Percentiles rank a stretch among this genome's conserved stretches.
These are phyloP conservation scores for Aspergillus ustus DNA, from an alignment of 2,329 filamentous ascomycete genomes.

Conservation along the genomic window DNA sequence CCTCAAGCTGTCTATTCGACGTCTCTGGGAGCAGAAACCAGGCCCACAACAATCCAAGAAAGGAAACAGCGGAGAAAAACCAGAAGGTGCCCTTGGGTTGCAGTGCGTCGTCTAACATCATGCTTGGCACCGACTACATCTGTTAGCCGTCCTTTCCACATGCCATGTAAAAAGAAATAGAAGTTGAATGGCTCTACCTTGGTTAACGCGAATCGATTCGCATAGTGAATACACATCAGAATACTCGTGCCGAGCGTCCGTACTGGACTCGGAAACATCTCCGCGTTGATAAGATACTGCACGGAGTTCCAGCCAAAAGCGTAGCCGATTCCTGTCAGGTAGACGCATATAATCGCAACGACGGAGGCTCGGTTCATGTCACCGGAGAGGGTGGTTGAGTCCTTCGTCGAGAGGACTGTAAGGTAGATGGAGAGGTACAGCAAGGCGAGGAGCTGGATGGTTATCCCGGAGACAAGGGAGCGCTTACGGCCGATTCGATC, in stretches of 20 bases:
- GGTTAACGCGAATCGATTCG: conserved; percentile 40
- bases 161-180: too few relatives aligned
- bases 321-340: conserved; percentile 51
- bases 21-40: conserved; percentile 75
- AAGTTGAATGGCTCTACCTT: conserved; percentile 12
- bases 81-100: conserved; percentile 70
- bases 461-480: too few relatives aligned
- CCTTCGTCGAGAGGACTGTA: background rate
- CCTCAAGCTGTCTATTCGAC: conserved; percentile 54
- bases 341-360: conserved; percentile 51
- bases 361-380: conserved; percentile 20
- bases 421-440: conserved; percentile 57
- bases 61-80: conserved; percentile 72
- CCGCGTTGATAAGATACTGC: conserved; percentile 52
- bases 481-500: conserved; percentile 73
- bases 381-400: conserved; percentile 29
- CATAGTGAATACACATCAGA: conserved; percentile 51
- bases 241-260: conserved; percentile 48
- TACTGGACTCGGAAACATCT: conserved; percentile 51
- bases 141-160: too few relatives aligned
- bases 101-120: conserved; percentile 39
- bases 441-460: conserved; percentile 56
- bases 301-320: conserved; percentile 55
- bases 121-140: conserved; percentile 25
- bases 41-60: conserved; percentile 69